Base-by-base conservation (phyloP, 139 green algal genomes). In the Ettlia oleoabundans region DNA sequence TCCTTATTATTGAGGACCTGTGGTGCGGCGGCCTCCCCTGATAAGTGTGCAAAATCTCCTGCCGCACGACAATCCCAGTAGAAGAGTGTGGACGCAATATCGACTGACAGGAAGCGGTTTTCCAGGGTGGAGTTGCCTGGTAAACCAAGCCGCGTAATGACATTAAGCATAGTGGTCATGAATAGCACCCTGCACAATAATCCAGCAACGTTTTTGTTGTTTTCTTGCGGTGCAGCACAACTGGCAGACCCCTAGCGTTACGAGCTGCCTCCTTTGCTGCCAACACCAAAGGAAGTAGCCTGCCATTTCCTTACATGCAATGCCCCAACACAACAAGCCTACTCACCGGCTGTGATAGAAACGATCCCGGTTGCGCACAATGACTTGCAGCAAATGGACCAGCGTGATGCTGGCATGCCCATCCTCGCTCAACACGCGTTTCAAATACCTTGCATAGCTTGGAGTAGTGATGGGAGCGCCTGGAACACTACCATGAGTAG, bases 331-430 rank as follows among this genome's bases (percentile, higher is more conserved):
- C n/a, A n/a, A n/a, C n/a, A n/a, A n/a, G n/a, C n/a, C 10, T 22
- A 30, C 68, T 32, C 42, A 84, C 86, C 83, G 70, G 62, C 81
- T 92, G 15, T 86, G 41, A 86, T 95, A 98, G 84, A 99, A 98
- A 15, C 96, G 72, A 47, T 95, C 85, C 2, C 90, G 84, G 83
- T 99, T 97, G 35, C 93, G 88, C 42, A 98, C 92, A 32, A 99
- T 81, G 35, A 98, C 82, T 84, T 98, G 94, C 92, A 95, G 97
- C 51, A 98, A 86, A 85, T 98, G 94, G 47, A 96, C 85, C n/a
- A 98, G 65, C 43, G 82, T 85, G 40, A 95, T 72, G 32, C 82
- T 93, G 71, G 93, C 40, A 38, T 78, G 86, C 0, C 89, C 89
- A 84, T 98, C 95, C 79, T 98, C 96, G 2, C 94, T 80, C 58